Evolutionary conservation across 768 basidiomycete genomes (phyloP).

Genomic region (Lepiota brunneoincarnata): DNA sequence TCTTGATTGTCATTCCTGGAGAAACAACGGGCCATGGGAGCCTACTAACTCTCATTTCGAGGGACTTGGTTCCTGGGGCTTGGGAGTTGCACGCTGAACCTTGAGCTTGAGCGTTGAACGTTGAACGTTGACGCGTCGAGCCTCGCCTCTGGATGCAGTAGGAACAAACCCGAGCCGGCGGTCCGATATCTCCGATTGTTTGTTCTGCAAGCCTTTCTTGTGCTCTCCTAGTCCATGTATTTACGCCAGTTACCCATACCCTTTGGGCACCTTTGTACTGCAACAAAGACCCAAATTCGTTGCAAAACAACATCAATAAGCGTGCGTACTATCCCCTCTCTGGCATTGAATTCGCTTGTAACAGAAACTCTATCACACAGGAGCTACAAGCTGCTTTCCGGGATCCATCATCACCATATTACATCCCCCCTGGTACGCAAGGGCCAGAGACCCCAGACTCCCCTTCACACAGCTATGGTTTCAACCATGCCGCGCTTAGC

Average conservation of each 20-base stretch:
- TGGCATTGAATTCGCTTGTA: not conserved
- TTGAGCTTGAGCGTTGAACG: no score
- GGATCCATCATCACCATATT: slow-evolving; percentile 64
- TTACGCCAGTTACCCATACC: not conserved
- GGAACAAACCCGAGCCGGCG: no score
- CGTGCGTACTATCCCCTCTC: not conserved
- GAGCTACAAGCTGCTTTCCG: slow-evolving; percentile 60
- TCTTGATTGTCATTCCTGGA: no score
- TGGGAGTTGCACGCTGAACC: no score
- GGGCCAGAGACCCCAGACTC: slow-evolving; percentile 63
- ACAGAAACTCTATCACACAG: slow-evolving; percentile 27
- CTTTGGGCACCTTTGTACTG: not conserved
- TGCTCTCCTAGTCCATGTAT: not conserved
- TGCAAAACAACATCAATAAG: slow-evolving; percentile 7
- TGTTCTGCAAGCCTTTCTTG: not conserved
- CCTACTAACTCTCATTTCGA: no score
- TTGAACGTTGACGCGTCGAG: no score
- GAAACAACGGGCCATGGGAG: no score
- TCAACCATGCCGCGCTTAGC: slow-evolving; percentile 6
- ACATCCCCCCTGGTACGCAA: slow-evolving; percentile 54
- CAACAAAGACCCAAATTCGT: not conserved
- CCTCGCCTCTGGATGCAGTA: no score
- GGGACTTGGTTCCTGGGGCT: no score
- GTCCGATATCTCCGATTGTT: no score
- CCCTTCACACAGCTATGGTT: slow-evolving; percentile 16